Evolutionary conservation across 1,284 basidiomycete species (phyloP), one percentile per base, ranked within the genome.

Genomic region (Hemileia vastatrix): DNA sequence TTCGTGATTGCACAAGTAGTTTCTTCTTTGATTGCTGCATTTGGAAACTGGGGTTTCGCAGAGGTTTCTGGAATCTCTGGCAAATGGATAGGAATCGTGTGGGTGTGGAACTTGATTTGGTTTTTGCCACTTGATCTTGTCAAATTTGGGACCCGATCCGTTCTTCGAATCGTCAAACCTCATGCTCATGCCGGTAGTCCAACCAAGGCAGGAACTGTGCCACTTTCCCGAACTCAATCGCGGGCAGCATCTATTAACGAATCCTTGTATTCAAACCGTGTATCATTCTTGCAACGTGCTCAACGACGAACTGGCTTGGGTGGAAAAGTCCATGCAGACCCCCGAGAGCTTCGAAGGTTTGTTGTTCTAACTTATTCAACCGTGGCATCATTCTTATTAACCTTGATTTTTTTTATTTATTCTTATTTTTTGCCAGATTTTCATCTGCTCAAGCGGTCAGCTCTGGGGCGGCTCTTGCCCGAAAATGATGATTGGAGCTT

Each of bases 61-160:
- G 9, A 19, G 2, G 61, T 63, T 21, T 36, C 54, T 43, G 61
- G 43, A n/a, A 57, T 63, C 76, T 87, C 86, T 66, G 90, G 88
- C 76, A 87, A 86, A 52, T 97, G 92, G 92, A 90, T 96, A 70
- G 92, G 92, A 80, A 91, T 96, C 69, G 83, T 93, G 68, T 97
- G 58, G 58, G 58, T 48, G 6, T 61, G 58, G 58, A 61, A 61
- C 51, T n/a, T 61, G 4, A 54, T 61, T 19, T 61, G 58, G 58
- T 61, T 54, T 31, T n/a, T 61, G 1, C 58, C 58, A 3, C 27
- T 61, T 50, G 93, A 97, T 79, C 83, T 85, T 76, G 86, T 96
- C 83, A 96, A 96, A 83, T 95, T 95, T 77, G 86, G 81, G 56
- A 92, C 94, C 19, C 50, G 58, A 23, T 8, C 9, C n/a, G n/a